Conservation (phyloP, 2,329 filamentous ascomycete genomes). For the Lasiodiplodia gonubiensis region DNA sequence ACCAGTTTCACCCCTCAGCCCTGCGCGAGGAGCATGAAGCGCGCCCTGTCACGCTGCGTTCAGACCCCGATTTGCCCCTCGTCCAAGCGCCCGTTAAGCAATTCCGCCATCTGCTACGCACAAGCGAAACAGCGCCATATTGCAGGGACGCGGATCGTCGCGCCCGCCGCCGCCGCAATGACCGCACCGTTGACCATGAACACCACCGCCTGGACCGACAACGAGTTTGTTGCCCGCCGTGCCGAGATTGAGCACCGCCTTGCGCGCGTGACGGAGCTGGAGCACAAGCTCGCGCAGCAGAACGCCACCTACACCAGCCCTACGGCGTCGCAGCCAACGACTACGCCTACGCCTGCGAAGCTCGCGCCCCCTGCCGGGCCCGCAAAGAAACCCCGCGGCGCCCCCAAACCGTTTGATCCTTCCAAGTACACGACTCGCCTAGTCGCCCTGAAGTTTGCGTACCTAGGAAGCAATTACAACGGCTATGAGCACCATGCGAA, state of each 20-base stretch:
- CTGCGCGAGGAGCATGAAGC: constrained; percentile 25
- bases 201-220: constrained; percentile 24
- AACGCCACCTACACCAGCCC: constrained; percentile 43
- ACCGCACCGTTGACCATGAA: constrained; percentile 16
- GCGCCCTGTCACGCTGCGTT: constrained; percentile 21
- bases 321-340: constrained; percentile 16
- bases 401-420: constrained; percentile 69
- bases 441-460: constrained; percentile 92
- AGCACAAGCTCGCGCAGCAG: constrained; percentile 66
- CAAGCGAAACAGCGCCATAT: constrained; percentile 9
- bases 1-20: constrained; percentile 8
- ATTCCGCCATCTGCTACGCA: neutral
- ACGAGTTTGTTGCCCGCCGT: constrained; percentile 25
- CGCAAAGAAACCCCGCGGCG: constrained; percentile 38
- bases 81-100: constrained; percentile 23
- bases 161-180: constrained; percentile 5
- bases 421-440: constrained; percentile 81
- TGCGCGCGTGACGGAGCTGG: constrained; percentile 69
- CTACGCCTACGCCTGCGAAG: constrained; percentile 1
- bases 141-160: constrained; percentile 24
- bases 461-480: constrained; percentile 88
- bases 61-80: neutral
- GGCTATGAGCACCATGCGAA: constrained; percentile 87
- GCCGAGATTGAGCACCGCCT: constrained; percentile 63
- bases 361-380: constrained; percentile 2